A percentile compares a stretch with the other conserved stretches of the same genome.
Evolutionary conservation across 345 rosid species (phyloP).

Genomic region (Passiflora organensis): DNA sequence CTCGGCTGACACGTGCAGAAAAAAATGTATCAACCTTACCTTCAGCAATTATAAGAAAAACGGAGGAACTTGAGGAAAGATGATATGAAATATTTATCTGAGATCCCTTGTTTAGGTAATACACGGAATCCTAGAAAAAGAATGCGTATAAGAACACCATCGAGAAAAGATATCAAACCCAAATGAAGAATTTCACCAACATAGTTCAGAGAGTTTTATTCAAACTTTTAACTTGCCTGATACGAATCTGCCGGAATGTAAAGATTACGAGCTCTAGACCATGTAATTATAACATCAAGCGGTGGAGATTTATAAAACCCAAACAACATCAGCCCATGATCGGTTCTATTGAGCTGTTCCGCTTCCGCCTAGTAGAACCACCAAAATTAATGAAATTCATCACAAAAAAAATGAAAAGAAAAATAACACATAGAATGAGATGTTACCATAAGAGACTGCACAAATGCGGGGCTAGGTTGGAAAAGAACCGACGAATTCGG

Average conservation of each 20-base stretch:
- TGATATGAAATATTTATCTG: slow-evolving; percentile 62
- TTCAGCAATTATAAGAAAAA: slow-evolving; percentile 75
- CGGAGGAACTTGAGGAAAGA: slow-evolving; percentile 50
- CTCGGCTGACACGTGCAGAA: no score
- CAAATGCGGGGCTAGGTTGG: slow-evolving; percentile 68
- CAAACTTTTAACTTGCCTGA: slow-evolving; percentile 45
- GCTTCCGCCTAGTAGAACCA: slow-evolving; percentile 55
- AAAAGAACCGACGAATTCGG: slow-evolving; percentile 66
- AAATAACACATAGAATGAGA: neutral
- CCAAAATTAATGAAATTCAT: slow-evolving; percentile 3
- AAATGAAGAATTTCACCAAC: neutral
- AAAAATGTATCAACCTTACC: slow-evolving; percentile 39
- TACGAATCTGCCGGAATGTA: slow-evolving; percentile 65
- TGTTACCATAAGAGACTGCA: slow-evolving; percentile 68
- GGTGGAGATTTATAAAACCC: slow-evolving; percentile 64
- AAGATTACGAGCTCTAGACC: slow-evolving; percentile 46
- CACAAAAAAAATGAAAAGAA: neutral
- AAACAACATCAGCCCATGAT: slow-evolving; percentile 45
- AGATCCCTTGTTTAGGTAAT: slow-evolving; percentile 71
- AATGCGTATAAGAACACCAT: slow-evolving; percentile 4
- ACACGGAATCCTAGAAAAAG: slow-evolving; percentile 64
- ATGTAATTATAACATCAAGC: slow-evolving; percentile 53
- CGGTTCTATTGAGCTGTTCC: slow-evolving; percentile 48
- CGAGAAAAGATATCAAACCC: neutral
- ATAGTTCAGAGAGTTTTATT: neutral